Base-by-base conservation (phyloP, 179 eudicot genomes). In the Camellia oleifera region DNA sequence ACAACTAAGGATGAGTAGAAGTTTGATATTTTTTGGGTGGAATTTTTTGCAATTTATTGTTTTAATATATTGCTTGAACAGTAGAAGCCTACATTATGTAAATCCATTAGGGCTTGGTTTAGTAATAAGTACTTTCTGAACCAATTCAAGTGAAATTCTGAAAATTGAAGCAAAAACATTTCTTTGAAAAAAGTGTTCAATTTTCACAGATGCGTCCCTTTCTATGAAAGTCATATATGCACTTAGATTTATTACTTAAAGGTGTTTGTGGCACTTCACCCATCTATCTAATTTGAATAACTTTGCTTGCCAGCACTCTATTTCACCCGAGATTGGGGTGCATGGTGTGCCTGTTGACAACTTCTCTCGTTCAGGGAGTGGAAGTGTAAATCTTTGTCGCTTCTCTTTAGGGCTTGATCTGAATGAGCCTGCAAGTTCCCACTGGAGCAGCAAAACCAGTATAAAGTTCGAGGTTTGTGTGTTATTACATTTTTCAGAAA, bases 371-470 rank as follows among this genome's bases (percentile, higher is more conserved):
- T 84, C 94, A 46, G 92, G 90, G 77, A 93, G 92, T 87, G 97
- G 98, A 53, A 95, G 94, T 83, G 98, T 95, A 76, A 95, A 93
- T 85, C 92, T 93, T 18, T 84, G 94, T 83, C 97, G 98, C 58
- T 82, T 91, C 13, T 93, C 98, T 20, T 84, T 87, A 78, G 98
- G 97, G 60, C 57, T 95, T 72, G 97, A 95, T 78, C 74, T 91
- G 68, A 88, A 86, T 50, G 98, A 93, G 82, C 98, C 98, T 63
- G 94, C 94, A 84, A 90, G 95, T 82, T 88, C 92, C 77, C 90
- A 93, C 44, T 95, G 97, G 98, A 90, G 92, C 91, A 92, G 92
- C 82, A 88, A 86, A 17, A 95, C 98, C 77, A 93, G 98, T 83
- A 72, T 92, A 72, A 92, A 91, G 83, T 88, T 93, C 83, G 98